Conservation (phyloP, 2,329 filamentous ascomycete species). For the Madurella mycetomatis region DNA sequence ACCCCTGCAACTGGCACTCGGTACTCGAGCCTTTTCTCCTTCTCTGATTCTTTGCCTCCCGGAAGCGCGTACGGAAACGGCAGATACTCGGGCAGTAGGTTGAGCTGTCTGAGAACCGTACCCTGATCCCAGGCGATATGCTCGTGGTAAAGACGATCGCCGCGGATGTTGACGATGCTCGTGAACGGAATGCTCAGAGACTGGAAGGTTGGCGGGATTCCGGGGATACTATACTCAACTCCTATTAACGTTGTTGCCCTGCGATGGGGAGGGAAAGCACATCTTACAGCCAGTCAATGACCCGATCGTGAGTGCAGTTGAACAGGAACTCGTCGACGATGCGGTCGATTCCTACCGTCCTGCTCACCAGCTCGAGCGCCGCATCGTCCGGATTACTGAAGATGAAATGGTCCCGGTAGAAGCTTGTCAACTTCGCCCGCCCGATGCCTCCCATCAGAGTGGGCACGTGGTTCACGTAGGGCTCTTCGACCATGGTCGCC, state of each 20-base stretch:
- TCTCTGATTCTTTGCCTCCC: slow-evolving; percentile 32
- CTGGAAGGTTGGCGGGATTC: slow-evolving; percentile 53
- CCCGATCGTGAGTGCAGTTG: slow-evolving; percentile 56
- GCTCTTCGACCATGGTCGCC: slow-evolving; percentile 75
- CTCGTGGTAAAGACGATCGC: slow-evolving; percentile 64
- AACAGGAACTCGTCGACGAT: slow-evolving; percentile 69
- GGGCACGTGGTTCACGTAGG: slow-evolving; percentile 74
- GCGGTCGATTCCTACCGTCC: slow-evolving; percentile 67
- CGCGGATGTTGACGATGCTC: slow-evolving; percentile 61
- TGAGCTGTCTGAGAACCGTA: slow-evolving; percentile 57
- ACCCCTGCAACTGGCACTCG: slow-evolving; percentile 55
- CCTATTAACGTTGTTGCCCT: neutral
- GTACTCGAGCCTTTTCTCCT: slow-evolving; percentile 46
- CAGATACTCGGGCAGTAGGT: slow-evolving; percentile 60
- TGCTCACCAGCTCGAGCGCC: slow-evolving; percentile 62
- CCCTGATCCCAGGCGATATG: slow-evolving; percentile 69
- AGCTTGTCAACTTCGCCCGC: slow-evolving; percentile 55
- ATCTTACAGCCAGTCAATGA: slow-evolving; percentile 65
- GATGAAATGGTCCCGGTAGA: slow-evolving; percentile 72
- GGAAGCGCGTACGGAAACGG: slow-evolving; percentile 53
- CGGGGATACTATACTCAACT: slow-evolving; percentile 44
- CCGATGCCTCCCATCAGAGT: slow-evolving; percentile 70
- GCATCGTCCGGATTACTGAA: slow-evolving; percentile 67
- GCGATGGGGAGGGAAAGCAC: slow-evolving; percentile 9
- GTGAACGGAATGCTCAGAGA: slow-evolving; percentile 58